Evolutionary conservation across 31 red algal species (phyloP).

Genomic region (Bonnemaisonia californica): DNA sequence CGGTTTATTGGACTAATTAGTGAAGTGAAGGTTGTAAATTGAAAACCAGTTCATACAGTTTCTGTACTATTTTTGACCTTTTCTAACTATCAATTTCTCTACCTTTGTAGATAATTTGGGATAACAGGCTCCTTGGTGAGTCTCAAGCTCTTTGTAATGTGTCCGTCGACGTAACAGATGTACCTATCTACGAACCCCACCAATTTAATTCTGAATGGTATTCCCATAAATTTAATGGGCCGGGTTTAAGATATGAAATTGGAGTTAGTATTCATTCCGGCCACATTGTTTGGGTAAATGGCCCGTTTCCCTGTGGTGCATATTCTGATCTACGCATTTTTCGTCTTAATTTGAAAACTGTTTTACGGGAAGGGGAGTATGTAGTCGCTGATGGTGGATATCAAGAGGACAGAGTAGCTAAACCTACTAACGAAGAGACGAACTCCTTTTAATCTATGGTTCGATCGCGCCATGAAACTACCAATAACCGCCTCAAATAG

Average conservation of each 20-base stretch:
- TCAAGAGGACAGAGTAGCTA: not conserved
- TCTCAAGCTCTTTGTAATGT: not conserved
- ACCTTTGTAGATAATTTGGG: slow-evolving; percentile 1
- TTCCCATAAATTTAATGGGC: not conserved
- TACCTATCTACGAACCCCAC: not conserved
- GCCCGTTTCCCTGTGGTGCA: slow-evolving; percentile 9
- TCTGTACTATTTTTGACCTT: not conserved
- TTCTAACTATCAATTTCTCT: not conserved
- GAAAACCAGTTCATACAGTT: too few relatives aligned
- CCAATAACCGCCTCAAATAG: not conserved
- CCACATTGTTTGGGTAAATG: slow-evolving; percentile 6
- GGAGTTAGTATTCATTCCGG: not conserved
- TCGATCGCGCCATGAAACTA: not conserved
- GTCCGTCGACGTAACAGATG: not conserved
- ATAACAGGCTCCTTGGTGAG: not conserved
- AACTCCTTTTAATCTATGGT: not conserved
- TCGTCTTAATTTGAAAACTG: slow-evolving; percentile 1
- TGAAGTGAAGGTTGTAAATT: too few relatives aligned
- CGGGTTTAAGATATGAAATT: slow-evolving; percentile 23
- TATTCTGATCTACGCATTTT: slow-evolving; percentile 9
- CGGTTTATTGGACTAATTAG: not conserved
- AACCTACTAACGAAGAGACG: not conserved
- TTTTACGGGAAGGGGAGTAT: not conserved
- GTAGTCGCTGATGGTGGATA: slow-evolving; percentile 21
- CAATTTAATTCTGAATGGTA: not conserved